Evolutionary conservation across 371 early-diverging fungal genomes (phyloP).

Genomic region (Conidiobolus incongruus): DNA sequence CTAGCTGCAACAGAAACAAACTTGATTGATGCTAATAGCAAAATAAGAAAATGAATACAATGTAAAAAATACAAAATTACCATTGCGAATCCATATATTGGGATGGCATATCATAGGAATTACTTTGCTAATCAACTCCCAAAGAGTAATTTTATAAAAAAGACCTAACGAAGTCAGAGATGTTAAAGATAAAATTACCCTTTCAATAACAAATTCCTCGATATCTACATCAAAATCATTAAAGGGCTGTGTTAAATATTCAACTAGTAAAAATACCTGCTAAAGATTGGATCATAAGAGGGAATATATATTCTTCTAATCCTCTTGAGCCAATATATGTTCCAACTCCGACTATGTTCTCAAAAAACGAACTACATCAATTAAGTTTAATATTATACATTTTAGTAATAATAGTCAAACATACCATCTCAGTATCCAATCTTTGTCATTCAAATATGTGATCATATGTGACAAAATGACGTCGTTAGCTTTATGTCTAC

Average conservation of each 20-base stretch:
- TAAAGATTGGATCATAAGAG: constrained; percentile 78
- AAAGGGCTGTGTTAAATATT: not conserved
- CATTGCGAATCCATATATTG: constrained; percentile 57
- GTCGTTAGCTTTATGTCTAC: constrained; percentile 62
- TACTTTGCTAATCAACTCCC: constrained; percentile 40
- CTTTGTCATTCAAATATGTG: constrained; percentile 80
- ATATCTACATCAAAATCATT: constrained; percentile 23
- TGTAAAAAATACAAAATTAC: constrained; percentile 7
- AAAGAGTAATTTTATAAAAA: constrained; percentile 52
- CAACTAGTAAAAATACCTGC: constrained; percentile 24
- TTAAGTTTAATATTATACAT: not conserved
- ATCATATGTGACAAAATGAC: constrained; percentile 75
- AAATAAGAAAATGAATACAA: too few relatives aligned
- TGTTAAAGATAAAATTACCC: constrained; percentile 56
- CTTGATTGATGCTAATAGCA: constrained; percentile 29
- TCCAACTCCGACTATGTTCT: constrained; percentile 72
- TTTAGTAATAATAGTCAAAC: not conserved
- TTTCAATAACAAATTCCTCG: constrained; percentile 77
- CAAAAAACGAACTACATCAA: constrained; percentile 54
- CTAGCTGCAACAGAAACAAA: constrained; percentile 44
- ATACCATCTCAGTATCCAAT: constrained; percentile 73
- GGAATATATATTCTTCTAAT: constrained; percentile 76
- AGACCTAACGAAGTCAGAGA: constrained; percentile 65
- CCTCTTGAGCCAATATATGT: constrained; percentile 66
- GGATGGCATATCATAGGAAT: constrained; percentile 65